Evolutionary conservation across 139 green algal species (phyloP).

Genomic region (Tetradesmus obliquus): DNA sequence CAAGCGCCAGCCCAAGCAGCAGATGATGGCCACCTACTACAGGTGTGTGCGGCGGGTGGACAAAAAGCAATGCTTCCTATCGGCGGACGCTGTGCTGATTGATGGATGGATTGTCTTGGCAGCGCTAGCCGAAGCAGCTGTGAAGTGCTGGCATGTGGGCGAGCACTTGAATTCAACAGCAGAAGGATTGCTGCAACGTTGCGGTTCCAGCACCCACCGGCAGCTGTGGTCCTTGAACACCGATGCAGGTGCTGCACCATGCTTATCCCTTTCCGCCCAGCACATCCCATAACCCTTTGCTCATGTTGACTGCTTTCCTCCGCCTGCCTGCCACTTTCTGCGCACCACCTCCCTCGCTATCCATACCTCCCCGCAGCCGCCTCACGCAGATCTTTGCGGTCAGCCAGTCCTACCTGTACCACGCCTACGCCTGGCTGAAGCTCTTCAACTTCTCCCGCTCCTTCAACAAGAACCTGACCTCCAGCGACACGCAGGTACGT

Average conservation of each 20-base stretch:
- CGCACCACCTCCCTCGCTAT: too few relatives aligned
- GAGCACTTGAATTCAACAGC: too few relatives aligned
- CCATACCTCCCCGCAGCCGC: slow-evolving; percentile 52
- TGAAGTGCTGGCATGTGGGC: neutral
- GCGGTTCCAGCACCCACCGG: too few relatives aligned
- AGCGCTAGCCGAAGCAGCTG: neutral
- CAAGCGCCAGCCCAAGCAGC: slow-evolving; percentile 91
- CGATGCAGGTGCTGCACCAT: too few relatives aligned
- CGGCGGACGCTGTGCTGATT: too few relatives aligned
- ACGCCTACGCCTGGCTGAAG: slow-evolving; percentile 96
- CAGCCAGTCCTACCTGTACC: slow-evolving; percentile 91
- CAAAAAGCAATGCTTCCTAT: too few relatives aligned
- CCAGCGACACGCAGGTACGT: slow-evolving; percentile 67
- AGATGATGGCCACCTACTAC: slow-evolving; percentile 98
- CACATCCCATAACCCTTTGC: too few relatives aligned
- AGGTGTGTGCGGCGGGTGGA: slow-evolving; percentile 47
- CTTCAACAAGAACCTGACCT: slow-evolving; percentile 90
- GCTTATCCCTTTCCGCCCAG: too few relatives aligned
- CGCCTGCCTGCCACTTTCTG: too few relatives aligned
- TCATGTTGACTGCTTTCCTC: too few relatives aligned
- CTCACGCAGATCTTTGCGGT: slow-evolving; percentile 93
- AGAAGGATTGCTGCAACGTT: too few relatives aligned
- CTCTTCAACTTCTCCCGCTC: slow-evolving; percentile 90
- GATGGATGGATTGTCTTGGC: neutral
- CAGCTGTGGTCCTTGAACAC: too few relatives aligned